Conservation (phyloP, 2,329 filamentous ascomycete genomes). For the Neonectria ditissima region DNA sequence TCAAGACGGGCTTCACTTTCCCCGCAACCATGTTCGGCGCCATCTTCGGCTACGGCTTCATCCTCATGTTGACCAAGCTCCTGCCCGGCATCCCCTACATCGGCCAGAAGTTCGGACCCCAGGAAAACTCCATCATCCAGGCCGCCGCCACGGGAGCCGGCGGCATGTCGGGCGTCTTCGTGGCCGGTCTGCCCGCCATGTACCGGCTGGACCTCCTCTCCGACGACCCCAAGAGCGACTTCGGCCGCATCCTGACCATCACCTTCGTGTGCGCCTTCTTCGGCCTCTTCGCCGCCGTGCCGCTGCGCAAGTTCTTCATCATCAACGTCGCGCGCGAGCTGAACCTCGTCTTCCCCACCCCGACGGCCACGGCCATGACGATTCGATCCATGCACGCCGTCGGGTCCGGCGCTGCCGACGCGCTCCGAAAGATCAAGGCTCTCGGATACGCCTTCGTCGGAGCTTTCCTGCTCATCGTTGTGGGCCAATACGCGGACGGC, state of each 20-base stretch:
- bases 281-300: conserved; percentile 72
- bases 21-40: conserved; percentile 62
- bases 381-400: conserved; percentile 73
- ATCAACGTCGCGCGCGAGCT: conserved; percentile 72
- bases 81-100: conserved; percentile 63
- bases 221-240: conserved; percentile 64
- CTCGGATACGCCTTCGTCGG: conserved; percentile 62
- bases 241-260: conserved; percentile 68
- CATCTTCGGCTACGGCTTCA: conserved; percentile 70
- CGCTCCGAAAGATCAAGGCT: conserved; percentile 68
- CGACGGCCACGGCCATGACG: conserved; percentile 70
- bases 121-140: conserved; percentile 73
- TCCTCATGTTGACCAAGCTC: conserved; percentile 64
- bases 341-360: conserved; percentile 68
- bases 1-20: conserved; percentile 65
- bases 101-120: conserved; percentile 67
- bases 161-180: conserved; percentile 67
- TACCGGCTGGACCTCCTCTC: conserved; percentile 66
- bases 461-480: conserved; percentile 65
- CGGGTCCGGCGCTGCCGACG: conserved; percentile 62
- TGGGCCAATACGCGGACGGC: conserved; percentile 69
- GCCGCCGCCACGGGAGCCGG: conserved; percentile 70
- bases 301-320: conserved; percentile 76
- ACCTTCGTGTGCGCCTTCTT: conserved; percentile 73
- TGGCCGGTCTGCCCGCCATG: conserved; percentile 70